Conservation (phyloP, 1,284 basidiomycete genomes). For the Inonotus hispidus region DNA sequence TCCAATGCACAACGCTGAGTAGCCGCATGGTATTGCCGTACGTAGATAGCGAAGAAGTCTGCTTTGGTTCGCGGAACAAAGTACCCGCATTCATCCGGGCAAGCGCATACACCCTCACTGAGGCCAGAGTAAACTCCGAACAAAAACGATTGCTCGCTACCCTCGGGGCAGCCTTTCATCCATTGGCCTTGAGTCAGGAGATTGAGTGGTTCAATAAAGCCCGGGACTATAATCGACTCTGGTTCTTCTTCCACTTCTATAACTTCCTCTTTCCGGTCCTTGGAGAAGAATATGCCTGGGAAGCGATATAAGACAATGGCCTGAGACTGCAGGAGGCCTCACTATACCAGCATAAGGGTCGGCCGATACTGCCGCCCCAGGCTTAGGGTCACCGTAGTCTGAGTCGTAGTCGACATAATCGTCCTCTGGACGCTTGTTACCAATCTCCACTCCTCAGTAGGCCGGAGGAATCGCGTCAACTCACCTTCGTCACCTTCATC, state of each 20-base stretch:
- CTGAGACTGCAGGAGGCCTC: background rate
- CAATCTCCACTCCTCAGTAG: background rate
- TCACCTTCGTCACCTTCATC: slow-evolving; percentile 44
- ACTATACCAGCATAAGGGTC: slow-evolving; percentile 79
- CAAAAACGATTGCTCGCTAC: slow-evolving; percentile 82
- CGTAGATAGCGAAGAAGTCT: slow-evolving; percentile 79
- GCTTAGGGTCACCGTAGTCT: slow-evolving; percentile 49
- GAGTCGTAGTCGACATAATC: slow-evolving; percentile 75
- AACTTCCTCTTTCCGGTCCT: slow-evolving; percentile 80
- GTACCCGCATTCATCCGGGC: slow-evolving; percentile 69
- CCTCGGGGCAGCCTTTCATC: slow-evolving; percentile 95
- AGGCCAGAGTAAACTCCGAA: slow-evolving; percentile 79
- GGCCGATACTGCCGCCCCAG: slow-evolving; percentile 39
- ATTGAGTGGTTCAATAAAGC: slow-evolving; percentile 43
- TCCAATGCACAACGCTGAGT: background rate
- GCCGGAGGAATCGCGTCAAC: slow-evolving; percentile 5
- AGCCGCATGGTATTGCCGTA: slow-evolving; percentile 37
- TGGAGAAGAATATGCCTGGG: slow-evolving; percentile 85
- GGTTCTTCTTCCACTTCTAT: slow-evolving; percentile 81
- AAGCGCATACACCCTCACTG: slow-evolving; percentile 55
- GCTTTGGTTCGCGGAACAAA: slow-evolving; percentile 53
- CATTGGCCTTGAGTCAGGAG: slow-evolving; percentile 86
- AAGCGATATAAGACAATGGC: slow-evolving; percentile 4
- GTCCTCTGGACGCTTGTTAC: slow-evolving; percentile 31
- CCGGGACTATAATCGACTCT: slow-evolving; percentile 46